Evolutionary conservation across 108 stramenopile genomes (phyloP).

Genomic region (Asterionellopsis glacialis): DNA sequence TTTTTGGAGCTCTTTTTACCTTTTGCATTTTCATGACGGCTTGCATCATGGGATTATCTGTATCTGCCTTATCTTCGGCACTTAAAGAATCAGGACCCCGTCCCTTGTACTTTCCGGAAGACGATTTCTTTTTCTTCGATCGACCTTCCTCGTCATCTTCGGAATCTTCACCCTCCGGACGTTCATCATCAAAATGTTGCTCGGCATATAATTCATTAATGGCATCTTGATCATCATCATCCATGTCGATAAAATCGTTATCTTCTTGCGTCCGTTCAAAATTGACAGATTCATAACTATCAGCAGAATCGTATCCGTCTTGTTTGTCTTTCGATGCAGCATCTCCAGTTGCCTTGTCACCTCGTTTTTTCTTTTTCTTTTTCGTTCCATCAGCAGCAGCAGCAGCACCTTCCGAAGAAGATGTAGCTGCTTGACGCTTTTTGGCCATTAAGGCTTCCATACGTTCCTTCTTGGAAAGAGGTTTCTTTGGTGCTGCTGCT

Average conservation of each 20-base stretch:
- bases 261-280: constrained; percentile 79
- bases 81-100: constrained; percentile 31
- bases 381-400: constrained; percentile 12
- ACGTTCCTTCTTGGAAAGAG: constrained; percentile 47
- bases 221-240: constrained; percentile 86
- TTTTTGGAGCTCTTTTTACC: constrained; percentile 65
- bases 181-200: constrained; percentile 85
- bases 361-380: constrained; percentile 17
- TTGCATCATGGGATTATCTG: constrained; percentile 73
- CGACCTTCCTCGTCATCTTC: constrained; percentile 26
- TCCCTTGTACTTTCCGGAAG: constrained; percentile 27
- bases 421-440: constrained; percentile 29
- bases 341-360: not conserved
- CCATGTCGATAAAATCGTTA: constrained; percentile 86
- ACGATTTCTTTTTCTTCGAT: constrained; percentile 30
- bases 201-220: constrained; percentile 82
- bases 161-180: constrained; percentile 57
- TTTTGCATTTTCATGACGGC: constrained; percentile 76
- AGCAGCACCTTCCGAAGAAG: constrained; percentile 1
- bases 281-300: constrained; percentile 64
- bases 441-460: constrained; percentile 77
- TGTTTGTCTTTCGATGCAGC: constrained; percentile 20
- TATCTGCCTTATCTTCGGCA: constrained; percentile 46
- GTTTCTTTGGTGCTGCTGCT: constrained; percentile 18
- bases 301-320: constrained; percentile 61